Percentiles rank a stretch among this genome's conserved stretches.
These are phyloP conservation scores for Pseudogymnoascus sp. DNA, from an alignment of 2,329 filamentous ascomycete genomes.

Conservation along the genomic window DNA sequence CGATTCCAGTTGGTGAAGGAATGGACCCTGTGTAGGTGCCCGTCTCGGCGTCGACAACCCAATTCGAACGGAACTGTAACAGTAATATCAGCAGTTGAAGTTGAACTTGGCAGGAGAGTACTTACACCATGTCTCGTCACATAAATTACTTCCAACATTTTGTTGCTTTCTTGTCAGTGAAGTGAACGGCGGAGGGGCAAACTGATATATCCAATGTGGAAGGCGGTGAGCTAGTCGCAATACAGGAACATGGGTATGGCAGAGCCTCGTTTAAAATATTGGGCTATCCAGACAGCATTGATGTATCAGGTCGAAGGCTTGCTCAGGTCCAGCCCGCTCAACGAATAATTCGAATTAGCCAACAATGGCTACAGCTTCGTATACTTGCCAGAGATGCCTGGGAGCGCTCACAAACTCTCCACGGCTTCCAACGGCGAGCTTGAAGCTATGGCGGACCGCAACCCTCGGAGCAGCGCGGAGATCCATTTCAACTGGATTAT, in stretches of 20 bases:
- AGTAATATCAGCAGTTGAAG: background rate
- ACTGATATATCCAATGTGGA: slow-evolving; percentile 2
- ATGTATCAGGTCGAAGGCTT: background rate
- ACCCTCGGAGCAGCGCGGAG: slow-evolving; percentile 15
- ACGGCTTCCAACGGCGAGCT: slow-evolving; percentile 14
- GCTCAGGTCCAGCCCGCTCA: background rate
- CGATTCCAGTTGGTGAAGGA: slow-evolving; percentile 76
- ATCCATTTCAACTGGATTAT: slow-evolving; percentile 20
- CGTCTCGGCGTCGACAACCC: slow-evolving; percentile 74
- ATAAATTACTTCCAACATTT: slow-evolving; percentile 45
- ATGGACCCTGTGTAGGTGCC: slow-evolving; percentile 70
- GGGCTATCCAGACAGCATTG: background rate
- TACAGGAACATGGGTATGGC: slow-evolving; percentile 1
- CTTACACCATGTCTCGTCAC: slow-evolving; percentile 68
- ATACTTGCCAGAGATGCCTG: slow-evolving; percentile 29
- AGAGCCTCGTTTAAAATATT: slow-evolving; percentile 8
- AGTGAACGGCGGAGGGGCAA: background rate
- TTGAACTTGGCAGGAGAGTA: slow-evolving; percentile 16
- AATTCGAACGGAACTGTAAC: slow-evolving; percentile 77
- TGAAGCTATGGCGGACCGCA: slow-evolving; percentile 15
- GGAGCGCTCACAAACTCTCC: slow-evolving; percentile 21
- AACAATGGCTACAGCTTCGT: slow-evolving; percentile 19
- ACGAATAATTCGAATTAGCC: background rate
- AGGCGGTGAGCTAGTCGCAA: slow-evolving; percentile 7
- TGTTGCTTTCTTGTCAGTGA: background rate